Evolutionary conservation across 208 protist species (phyloP), one percentile per base, ranked within the genome.

Genomic region (Wallacemonas sp.): DNA sequence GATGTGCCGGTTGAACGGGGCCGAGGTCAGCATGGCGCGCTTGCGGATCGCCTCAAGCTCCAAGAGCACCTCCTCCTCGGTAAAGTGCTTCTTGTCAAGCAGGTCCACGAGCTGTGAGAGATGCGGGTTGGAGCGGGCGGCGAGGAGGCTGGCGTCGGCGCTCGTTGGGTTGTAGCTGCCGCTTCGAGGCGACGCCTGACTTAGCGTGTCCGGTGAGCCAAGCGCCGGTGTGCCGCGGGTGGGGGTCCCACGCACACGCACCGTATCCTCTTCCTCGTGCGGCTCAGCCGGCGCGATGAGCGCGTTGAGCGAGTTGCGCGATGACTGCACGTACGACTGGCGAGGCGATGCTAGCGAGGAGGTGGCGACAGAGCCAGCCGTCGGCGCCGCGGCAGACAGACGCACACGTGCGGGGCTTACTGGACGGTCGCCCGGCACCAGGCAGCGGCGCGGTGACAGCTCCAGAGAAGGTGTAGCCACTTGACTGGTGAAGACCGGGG

Each of bases 11-110:
- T 78, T 77, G 76, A 82, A 82, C 3, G 76, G 76, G n/a, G 71
- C 70, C 2, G 76, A 72, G 41, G 76, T 78, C 50, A 58, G 65
- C 8, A 82, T 62, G 12, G 71, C 44, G 22, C 76, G 76, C 53
- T 82, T 71, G 32, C 76, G 76, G n/a, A 78, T 72, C n/a, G 76
- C 76, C 59, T 82, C 76, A 41, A 82, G 38, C 53, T 82, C 76
- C 0, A 82, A 64, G 22, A 82, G 52, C 10, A 82, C 63, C 0
- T 78, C 66, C 44, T 82, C 76, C 63, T 82, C 76, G 0, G 76
- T 75, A 61, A 82, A 82, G 6, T 65, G 53, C 45, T 77, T 77
- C 44, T 71, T 46, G 24, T 77, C 66, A 1, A 82, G 41, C 6
- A 82, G 67, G 21, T 82, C 76, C 8, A 63, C 70, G 1, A 82